Percentiles rank a stretch among this genome's conserved stretches.
Conservation (phyloP, 306 rosid species). For the Vigna radiata region DNA sequence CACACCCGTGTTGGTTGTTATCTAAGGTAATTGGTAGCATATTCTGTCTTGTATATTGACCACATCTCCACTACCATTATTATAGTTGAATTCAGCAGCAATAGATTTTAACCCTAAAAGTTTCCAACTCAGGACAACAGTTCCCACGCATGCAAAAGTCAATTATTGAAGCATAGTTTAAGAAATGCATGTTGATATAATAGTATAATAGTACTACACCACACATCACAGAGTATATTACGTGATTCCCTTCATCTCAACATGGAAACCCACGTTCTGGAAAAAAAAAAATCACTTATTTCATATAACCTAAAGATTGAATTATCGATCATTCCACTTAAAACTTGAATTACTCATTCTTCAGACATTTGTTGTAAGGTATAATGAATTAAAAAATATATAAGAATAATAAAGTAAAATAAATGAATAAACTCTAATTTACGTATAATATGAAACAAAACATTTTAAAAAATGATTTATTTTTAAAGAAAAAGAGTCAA, state of each 20-base stretch:
- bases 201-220: neutral
- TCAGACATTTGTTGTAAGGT: no score
- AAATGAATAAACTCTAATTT: no score
- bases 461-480: no score
- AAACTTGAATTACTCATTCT: no score
- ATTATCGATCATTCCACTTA: no score
- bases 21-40: slow-evolving; percentile 8
- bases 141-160: neutral
- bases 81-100: no score
- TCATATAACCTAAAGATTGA: no score
- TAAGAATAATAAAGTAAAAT: no score
- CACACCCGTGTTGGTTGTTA: neutral
- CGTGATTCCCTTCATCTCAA: neutral
- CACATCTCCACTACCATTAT: neutral
- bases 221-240: neutral
- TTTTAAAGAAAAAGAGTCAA: neutral
- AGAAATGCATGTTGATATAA: neutral
- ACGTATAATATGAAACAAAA: no score
- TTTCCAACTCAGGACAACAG: neutral
- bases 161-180: neutral
- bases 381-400: no score
- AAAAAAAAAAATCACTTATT: no score
- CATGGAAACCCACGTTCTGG: no score
- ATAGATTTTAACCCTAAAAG: neutral
- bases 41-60: neutral